phyloP scores from a whole-genome alignment of 208 protist species.

The Phytomonas sp. region DNA sequence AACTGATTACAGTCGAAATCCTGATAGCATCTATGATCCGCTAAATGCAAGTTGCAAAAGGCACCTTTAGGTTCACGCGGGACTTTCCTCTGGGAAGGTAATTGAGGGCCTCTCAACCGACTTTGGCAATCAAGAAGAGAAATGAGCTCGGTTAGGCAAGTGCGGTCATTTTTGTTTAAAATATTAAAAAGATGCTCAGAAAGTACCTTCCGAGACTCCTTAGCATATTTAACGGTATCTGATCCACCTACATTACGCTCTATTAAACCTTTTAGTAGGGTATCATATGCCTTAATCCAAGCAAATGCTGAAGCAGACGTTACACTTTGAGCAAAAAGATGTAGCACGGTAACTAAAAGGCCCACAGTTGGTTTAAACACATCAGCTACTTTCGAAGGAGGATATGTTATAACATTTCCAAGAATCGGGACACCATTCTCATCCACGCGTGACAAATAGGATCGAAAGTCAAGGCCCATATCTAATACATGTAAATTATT shows the following conservation, averaged over 20 bases:
- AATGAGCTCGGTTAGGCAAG: slow-evolving; percentile 45
- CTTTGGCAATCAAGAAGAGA: slow-evolving; percentile 69
- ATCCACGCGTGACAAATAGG: slow-evolving; percentile 69
- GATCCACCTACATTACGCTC: slow-evolving; percentile 42
- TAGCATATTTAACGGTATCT: slow-evolving; percentile 37
- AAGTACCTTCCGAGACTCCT: slow-evolving; percentile 45
- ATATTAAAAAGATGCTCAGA: slow-evolving; percentile 23
- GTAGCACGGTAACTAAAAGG: slow-evolving; percentile 72
- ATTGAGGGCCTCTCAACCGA: slow-evolving; percentile 63
- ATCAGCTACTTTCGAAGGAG: slow-evolving; percentile 57
- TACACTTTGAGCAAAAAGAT: slow-evolving; percentile 52
- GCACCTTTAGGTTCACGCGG: slow-evolving; percentile 76
- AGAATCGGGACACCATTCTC: slow-evolving; percentile 59
- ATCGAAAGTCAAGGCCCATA: slow-evolving; percentile 83
- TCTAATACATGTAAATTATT: slow-evolving; percentile 73
- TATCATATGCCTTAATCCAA: slow-evolving; percentile 74
- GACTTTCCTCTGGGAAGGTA: slow-evolving; percentile 76
- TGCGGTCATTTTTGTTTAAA: slow-evolving; percentile 19
- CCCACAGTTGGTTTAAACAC: slow-evolving; percentile 80
- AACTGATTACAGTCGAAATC: slow-evolving; percentile 86
- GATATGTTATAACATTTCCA: slow-evolving; percentile 76
- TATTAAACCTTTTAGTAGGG: slow-evolving; percentile 68
- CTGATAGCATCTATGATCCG: slow-evolving; percentile 83
- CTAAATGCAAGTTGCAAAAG: slow-evolving; percentile 84
- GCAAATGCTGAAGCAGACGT: slow-evolving; percentile 19